Base-by-base conservation (phyloP, 2,329 filamentous ascomycete genomes). In the Phialophora expanda region DNA sequence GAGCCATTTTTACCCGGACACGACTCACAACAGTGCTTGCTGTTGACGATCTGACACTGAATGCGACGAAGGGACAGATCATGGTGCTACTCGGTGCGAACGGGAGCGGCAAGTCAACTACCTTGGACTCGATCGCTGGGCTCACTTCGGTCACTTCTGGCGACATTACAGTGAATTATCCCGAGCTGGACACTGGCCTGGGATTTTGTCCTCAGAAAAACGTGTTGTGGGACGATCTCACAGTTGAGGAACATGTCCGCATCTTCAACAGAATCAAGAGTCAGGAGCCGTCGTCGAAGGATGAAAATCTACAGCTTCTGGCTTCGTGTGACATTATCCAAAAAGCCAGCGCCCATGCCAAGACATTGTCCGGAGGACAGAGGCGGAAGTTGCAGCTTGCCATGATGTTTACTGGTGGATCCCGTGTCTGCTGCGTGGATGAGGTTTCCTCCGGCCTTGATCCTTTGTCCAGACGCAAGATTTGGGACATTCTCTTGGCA, bases 351-450 rank as follows among this genome's bases (percentile, higher is more conserved):
- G 90, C 93, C 0, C 82, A 84, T 66, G 86, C 92, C 0, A 89
- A 87, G 74, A 96, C 92, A 0, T 82, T 97, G 0, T 96, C 92
- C 2, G 93, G 93, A 8, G 93, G 93, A 0, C 93, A 97, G 77
- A 97, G 96, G 79, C 84, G 93, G 60, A 97, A 97, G 76, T 83
- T 97, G 8, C 93, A 97, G 76, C 83, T 97, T 2, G 93, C 92
- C 4, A 94, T 97, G 87, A 97, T 97, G 92, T 88, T 97, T 72
- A 96, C 92, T 3, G 93, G 94, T 67, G 93, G 92, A 11, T 94
- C 90, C 68, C 87, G 87, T 26, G 89, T 97, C 0, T 97, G 93
- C 78, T 95, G 92, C 73, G 88, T 97, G 5, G 93, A 97, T 71
- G 94, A 97, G 77, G 92, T 97, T 14, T 93, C 90, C 46, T 93